Conservation (phyloP, 75 land plant genomes). For the Isoetes taiwanensis region DNA sequence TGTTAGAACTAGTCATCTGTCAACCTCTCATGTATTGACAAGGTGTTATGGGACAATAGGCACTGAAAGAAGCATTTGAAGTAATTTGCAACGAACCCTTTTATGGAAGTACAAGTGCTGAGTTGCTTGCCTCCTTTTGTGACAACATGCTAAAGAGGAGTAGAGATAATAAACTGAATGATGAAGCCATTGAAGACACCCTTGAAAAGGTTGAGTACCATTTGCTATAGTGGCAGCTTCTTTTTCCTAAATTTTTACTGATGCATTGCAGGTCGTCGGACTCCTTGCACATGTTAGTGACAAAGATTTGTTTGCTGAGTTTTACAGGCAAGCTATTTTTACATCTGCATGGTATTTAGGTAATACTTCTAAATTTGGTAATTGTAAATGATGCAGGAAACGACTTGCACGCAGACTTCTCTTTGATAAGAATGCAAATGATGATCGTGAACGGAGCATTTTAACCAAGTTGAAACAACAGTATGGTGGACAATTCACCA, state of each 20-base stretch:
- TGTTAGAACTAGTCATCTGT: too few relatives aligned
- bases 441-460: not conserved
- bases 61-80: constrained; percentile 2
- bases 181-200: constrained; percentile 2
- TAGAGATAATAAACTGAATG: not conserved
- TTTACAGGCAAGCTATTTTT: not conserved
- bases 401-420: not conserved
- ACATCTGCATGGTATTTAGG: too few relatives aligned
- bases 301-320: constrained; percentile 4
- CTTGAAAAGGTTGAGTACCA: constrained; percentile 4
- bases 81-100: not conserved
- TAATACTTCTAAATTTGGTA: not conserved
- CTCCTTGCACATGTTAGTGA: not conserved
- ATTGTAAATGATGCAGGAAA: not conserved
- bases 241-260: not conserved
- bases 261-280: not conserved
- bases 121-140: not conserved
- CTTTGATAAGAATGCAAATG: constrained; percentile 5
- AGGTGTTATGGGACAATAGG: not conserved
- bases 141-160: not conserved
- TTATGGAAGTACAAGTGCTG: constrained; percentile 1
- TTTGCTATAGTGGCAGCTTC: not conserved
- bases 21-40: not conserved
- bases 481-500: constrained; percentile 1
- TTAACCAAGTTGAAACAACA: constrained; percentile 1